Percentiles rank a stretch among this genome's conserved stretches.
phyloP scores from a whole-genome alignment of 2,329 filamentous ascomycete species.

The Verticillium tricorpus region DNA sequence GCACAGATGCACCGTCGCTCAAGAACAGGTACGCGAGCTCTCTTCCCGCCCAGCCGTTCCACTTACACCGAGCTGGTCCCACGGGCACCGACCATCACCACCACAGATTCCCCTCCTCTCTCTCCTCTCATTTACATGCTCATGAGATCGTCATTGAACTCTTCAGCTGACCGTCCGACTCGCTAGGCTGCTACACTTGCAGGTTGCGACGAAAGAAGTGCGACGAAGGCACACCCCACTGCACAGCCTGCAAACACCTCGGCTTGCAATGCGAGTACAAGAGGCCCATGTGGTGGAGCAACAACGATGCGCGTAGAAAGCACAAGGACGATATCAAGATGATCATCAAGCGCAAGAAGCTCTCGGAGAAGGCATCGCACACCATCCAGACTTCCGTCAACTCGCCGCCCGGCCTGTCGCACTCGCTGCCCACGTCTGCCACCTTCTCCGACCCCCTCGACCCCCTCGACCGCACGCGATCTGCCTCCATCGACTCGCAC shows the following conservation, averaged over 20 bases:
- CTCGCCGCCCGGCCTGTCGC: constrained; percentile 74
- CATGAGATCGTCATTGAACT: constrained; percentile 2
- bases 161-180: neutral
- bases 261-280: constrained; percentile 93
- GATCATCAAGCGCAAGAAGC: constrained; percentile 95
- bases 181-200: constrained; percentile 63
- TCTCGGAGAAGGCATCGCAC: constrained; percentile 74
- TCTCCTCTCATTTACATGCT: constrained; percentile 22
- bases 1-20: constrained; percentile 90
- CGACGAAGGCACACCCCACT: constrained; percentile 59
- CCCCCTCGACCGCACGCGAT: constrained; percentile 66
- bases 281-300: constrained; percentile 95
- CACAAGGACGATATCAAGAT: constrained; percentile 97
- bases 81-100: constrained; percentile 9
- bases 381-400: constrained; percentile 51
- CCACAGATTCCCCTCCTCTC: constrained; percentile 6
- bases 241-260: constrained; percentile 66
- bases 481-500: constrained; percentile 76
- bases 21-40: constrained; percentile 67
- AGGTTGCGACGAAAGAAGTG: constrained; percentile 65
- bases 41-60: constrained; percentile 13
- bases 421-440: constrained; percentile 77
- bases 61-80: constrained; percentile 4
- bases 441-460: constrained; percentile 74
- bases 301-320: constrained; percentile 75